Evolutionary conservation across 2,329 filamentous ascomycete genomes (phyloP), one percentile per base, ranked within the genome.

Genomic region (Xylaria sp.): DNA sequence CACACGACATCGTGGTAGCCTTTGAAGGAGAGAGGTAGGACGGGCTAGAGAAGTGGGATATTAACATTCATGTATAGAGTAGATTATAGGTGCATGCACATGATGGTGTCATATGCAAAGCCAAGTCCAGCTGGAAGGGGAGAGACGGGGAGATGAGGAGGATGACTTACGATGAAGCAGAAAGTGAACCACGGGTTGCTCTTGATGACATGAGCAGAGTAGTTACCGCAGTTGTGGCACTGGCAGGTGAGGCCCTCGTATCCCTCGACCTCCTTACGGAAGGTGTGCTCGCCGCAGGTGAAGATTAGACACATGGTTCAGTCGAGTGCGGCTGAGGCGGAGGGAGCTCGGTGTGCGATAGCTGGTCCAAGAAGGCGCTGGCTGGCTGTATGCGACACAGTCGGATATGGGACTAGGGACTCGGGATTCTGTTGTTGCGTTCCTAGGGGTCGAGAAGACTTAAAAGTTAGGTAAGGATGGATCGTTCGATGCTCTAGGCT

Each of bases 101-200:
- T 43, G 38, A 19, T 14, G 33, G 31, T 11, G 11, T 17, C 19
- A 38, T 25, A 17, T 25, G 17, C 50, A 45, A 43, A 38, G 8
- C n/a, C 46, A 31, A 12, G 3, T 11, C 15, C 9, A 31, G 28
- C 9, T 31, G 9, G 17, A n/a, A 46, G n/a, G 4, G 9, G 14
- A 46, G 23, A 28, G 12, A 6, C 11, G 14, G 25, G 25, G 21
- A 37, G 17, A 7, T 28, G 45, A 31, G 12, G 23, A 45, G 6
- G n/a, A 28, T 21, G 9, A 79, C 84, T 71, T 77, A 88, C 86
- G 56, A 92, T 77, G 77, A 91, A 92, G 81, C 90, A 93, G 72
- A 93, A 88, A 4, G 91, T 93, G 72, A 93, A 93, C 88, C 89
- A 92, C 43, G 87, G 87, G 62, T 88, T 82, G 61, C 82, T 83